Base-by-base conservation (phyloP, 1,139 yeast species). In the Kazachstania sp. region DNA sequence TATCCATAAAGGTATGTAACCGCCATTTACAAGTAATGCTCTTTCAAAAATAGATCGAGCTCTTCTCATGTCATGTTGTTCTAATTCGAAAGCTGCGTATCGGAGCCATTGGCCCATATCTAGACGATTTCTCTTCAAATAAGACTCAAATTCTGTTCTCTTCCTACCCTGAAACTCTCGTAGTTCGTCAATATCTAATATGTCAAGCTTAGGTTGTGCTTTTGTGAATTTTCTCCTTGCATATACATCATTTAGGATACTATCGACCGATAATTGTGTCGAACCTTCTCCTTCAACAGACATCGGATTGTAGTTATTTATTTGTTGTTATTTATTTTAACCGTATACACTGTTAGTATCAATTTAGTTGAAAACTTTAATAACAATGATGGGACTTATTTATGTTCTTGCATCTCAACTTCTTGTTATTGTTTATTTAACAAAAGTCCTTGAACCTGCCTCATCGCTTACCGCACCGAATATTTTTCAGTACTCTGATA, bases 81-180 rank as follows among this genome's bases (percentile, higher is more conserved):
- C 85, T 13, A 81, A 65, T 63, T 92, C 98, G 79, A 92, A 87
- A 51, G 76, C 78, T 1, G 97, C 97, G 64, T 92, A 92, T 46
- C 97, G 72, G 63, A 87, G 73, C 97, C 97, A 92, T 61, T 90
- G 95, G 3, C 88, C 84, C 57, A 77, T 74, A 58, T 88, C 88
- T 37, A 83, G 74, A 50, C 95, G 70, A 61, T 92, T 90, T 56
- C 92, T 75, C 55, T 94, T 79, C 45, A 92, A 67, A 20, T 90
- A 95, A 57, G 83, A 84, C 65, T 92, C 98, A 61, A 73, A 90
- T 56, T 87, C 96, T 43, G 77, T 75, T 50, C 98, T 69, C 58
- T 83, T 87, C 31, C 87, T 71, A 35, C 84, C 73, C 64, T 87
- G 97, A 52, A 70, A 76, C 51, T 86, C 88, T 41, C 77, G 72